Evolutionary conservation across 768 basidiomycete species (phyloP).

Genomic region (Chalciporus chontae): DNA sequence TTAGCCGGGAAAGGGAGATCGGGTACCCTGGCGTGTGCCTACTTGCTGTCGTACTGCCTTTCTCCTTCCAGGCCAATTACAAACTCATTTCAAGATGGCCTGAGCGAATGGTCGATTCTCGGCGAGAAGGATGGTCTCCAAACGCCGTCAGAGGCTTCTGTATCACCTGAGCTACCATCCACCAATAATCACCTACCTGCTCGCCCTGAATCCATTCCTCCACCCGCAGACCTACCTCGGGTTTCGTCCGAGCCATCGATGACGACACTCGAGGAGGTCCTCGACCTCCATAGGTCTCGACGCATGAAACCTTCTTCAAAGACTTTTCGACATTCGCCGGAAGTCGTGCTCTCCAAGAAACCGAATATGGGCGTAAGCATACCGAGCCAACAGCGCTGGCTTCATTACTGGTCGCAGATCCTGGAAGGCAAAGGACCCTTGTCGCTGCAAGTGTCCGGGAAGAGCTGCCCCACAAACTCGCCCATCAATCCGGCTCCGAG

Average conservation of each 20-base stretch:
- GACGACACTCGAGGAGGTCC: conserved; percentile 49
- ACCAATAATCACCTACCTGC: not conserved
- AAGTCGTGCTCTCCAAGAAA: conserved; percentile 28
- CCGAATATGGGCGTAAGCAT: conserved; percentile 68
- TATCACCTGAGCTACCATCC: not conserved
- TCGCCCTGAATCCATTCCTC: not conserved
- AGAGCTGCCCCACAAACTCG: not conserved
- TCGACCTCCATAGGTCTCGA: conserved; percentile 65
- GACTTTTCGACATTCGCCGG: not conserved
- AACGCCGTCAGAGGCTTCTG: conserved; percentile 4
- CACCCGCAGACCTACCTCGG: conserved; percentile 7
- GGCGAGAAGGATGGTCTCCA: conserved; percentile 17
- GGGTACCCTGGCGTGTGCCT: conserved; percentile 81
- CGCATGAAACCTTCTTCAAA: conserved; percentile 51
- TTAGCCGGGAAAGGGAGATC: conserved; percentile 81
- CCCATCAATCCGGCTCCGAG: conserved; percentile 5
- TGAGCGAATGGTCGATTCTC: conserved; percentile 19
- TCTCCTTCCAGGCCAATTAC: conserved; percentile 42
- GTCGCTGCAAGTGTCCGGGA: conserved; percentile 40
- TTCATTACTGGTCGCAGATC: conserved; percentile 75
- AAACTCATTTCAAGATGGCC: conserved; percentile 11
- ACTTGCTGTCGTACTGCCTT: conserved; percentile 57
- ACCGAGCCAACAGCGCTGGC: conserved; percentile 75
- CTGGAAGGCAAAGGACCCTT: conserved; percentile 52
- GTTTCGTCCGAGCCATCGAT: conserved; percentile 18